Conservation (phyloP, 2,329 filamentous ascomycete species). For the Sclerotinia glacialis region DNA sequence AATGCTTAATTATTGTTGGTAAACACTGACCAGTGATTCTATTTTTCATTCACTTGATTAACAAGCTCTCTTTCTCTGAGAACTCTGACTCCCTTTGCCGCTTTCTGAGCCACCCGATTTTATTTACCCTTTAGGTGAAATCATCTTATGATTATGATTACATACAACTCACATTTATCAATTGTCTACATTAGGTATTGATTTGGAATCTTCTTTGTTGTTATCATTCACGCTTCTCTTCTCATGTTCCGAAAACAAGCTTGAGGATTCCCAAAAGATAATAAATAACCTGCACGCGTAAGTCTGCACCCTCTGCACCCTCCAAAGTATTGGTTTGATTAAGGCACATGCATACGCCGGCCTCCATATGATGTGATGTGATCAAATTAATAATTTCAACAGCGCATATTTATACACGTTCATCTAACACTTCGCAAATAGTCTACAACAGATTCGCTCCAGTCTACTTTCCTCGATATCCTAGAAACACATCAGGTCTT, state of each 20-base stretch:
- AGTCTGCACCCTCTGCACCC: conserved; percentile 25
- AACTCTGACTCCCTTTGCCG: background rate
- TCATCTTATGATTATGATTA: background rate
- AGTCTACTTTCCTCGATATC: background rate
- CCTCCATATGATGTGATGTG: conserved; percentile 11
- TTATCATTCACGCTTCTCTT: background rate
- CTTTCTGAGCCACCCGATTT: conserved; percentile 2
- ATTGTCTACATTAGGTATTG: conserved; percentile 10
- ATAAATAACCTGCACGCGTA: conserved; percentile 27
- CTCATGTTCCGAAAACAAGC: conserved; percentile 13
- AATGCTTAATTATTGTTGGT: background rate
- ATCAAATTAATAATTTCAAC: conserved; percentile 20
- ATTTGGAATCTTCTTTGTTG: background rate
- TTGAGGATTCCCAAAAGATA: conserved; percentile 14
- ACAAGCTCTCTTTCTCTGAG: background rate
- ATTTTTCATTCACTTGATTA: background rate
- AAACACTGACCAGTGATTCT: background rate
- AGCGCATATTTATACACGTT: conserved; percentile 25
- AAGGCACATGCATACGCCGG: conserved; percentile 29
- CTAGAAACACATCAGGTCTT: background rate
- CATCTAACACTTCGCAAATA: conserved; percentile 16
- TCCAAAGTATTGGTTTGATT: conserved; percentile 29
- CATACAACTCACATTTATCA: background rate
- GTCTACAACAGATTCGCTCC: background rate
- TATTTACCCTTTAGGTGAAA: background rate